phyloP scores from a whole-genome alignment of 228 moss, liverwort and hornwort species.

The Sphagnum fallax region DNA sequence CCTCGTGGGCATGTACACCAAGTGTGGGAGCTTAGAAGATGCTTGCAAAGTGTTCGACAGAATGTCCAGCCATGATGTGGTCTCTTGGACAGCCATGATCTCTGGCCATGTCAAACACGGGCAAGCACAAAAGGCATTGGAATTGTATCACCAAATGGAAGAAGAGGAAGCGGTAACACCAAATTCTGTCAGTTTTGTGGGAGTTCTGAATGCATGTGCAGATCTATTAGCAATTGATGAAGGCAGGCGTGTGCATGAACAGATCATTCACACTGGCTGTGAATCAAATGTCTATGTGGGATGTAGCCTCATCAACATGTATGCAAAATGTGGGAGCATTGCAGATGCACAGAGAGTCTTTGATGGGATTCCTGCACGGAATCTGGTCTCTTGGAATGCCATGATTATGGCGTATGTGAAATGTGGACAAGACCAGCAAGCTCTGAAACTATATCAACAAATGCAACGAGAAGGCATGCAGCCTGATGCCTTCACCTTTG shows the following conservation, averaged over 20 bases:
- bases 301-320: slow-evolving; percentile 2
- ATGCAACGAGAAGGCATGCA: neutral
- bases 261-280: neutral
- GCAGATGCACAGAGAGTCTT: neutral
- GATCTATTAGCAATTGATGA: neutral
- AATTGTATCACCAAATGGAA: slow-evolving; percentile 3
- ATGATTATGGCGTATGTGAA: neutral
- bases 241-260: neutral
- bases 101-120: slow-evolving; percentile 23
- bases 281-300: neutral
- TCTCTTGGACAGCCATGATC: slow-evolving; percentile 53
- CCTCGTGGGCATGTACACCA: slow-evolving; percentile 44
- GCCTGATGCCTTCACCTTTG: neutral
- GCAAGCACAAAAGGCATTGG: neutral
- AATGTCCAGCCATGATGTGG: slow-evolving; percentile 32
- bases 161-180: slow-evolving; percentile 1
- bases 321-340: neutral
- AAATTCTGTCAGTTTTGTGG: slow-evolving; percentile 3
- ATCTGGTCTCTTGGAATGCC: neutral
- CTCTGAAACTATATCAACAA: slow-evolving; percentile 4
- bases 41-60: slow-evolving; percentile 28
- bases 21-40: slow-evolving; percentile 33
- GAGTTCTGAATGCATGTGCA: slow-evolving; percentile 4
- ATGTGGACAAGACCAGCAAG: neutral
- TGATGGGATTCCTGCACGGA: neutral